phyloP scores from a whole-genome alignment of 2,329 filamentous ascomycete species.

The Neobulgaria alba region DNA sequence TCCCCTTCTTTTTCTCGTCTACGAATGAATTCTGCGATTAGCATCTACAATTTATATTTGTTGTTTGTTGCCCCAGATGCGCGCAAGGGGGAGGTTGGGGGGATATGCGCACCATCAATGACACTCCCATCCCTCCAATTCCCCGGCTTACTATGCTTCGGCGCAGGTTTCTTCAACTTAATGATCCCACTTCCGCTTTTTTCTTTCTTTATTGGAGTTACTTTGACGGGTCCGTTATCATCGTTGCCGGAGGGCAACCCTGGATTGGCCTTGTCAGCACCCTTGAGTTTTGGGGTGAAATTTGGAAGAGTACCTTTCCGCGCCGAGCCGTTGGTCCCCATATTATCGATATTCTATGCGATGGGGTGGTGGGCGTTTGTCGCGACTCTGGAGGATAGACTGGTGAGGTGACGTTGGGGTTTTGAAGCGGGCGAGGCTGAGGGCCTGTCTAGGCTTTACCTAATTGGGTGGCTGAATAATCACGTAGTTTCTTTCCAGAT shows the following conservation, averaged over 20 bases:
- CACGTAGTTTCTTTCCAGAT: no score
- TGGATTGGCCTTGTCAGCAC: no score
- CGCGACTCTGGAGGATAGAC: no score
- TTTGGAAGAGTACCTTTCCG: neutral
- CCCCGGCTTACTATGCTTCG: constrained; percentile 57
- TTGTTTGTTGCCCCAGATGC: neutral
- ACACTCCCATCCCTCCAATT: constrained; percentile 64
- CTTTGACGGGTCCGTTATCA: constrained; percentile 19
- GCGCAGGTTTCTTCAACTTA: constrained; percentile 54
- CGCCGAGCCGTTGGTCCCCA: neutral
- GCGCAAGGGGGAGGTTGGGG: neutral
- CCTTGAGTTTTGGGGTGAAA: no score
- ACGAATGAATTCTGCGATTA: constrained; percentile 6
- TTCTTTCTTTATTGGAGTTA: neutral
- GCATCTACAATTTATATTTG: constrained; percentile 1
- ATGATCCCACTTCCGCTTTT: constrained; percentile 35
- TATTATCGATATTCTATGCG: neutral
- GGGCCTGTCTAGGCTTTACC: no score
- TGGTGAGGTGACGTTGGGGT: no score
- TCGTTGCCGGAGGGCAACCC: neutral
- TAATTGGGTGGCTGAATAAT: no score
- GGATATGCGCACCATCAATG: constrained; percentile 44
- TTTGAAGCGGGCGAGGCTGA: no score
- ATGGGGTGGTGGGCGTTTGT: no score
- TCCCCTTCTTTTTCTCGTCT: constrained; percentile 46